Conservation (phyloP, 1,139 yeast species). For the Blastobotrys indianensis region DNA sequence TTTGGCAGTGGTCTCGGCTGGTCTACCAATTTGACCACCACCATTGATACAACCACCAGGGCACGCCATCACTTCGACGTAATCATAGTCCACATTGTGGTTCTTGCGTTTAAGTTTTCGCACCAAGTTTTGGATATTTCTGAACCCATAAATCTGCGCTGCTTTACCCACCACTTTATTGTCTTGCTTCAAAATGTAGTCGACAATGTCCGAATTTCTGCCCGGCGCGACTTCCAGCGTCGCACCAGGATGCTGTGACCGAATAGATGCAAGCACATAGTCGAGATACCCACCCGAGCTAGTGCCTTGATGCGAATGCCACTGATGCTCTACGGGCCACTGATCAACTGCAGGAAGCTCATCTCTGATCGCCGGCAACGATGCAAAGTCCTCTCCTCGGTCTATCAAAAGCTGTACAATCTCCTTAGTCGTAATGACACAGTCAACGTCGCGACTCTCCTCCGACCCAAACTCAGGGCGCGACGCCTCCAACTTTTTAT, state of each 20-base stretch:
- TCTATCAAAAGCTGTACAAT: constrained; percentile 65
- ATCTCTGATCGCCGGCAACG: constrained; percentile 25
- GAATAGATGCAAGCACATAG: constrained; percentile 25
- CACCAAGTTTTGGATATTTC: constrained; percentile 90
- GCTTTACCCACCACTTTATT: constrained; percentile 50
- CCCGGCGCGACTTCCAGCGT: constrained; percentile 42
- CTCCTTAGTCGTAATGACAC: constrained; percentile 90
- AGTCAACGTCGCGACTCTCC: constrained; percentile 64
- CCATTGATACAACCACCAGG: constrained; percentile 98
- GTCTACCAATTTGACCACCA: constrained; percentile 77
- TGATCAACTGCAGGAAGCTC: constrained; percentile 6
- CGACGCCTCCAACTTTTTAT: constrained; percentile 91
- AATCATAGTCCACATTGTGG: constrained; percentile 59
- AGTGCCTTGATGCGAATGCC: constrained; percentile 71
- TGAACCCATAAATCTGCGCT: constrained; percentile 83
- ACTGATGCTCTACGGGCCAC: constrained; percentile 25
- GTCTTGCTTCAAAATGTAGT: constrained; percentile 42
- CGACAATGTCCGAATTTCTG: constrained; percentile 70
- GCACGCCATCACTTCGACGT: constrained; percentile 96
- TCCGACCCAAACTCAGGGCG: constrained; percentile 54
- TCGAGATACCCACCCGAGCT: constrained; percentile 76
- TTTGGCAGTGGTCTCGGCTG: constrained; percentile 31
- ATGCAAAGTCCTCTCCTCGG: constrained; percentile 22
- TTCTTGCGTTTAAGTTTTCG: constrained; percentile 60
- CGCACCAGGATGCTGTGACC: constrained; percentile 12